Conservation (phyloP, 202 grass and related monocot species). For the Bolboschoenoplectus hybrid region DNA sequence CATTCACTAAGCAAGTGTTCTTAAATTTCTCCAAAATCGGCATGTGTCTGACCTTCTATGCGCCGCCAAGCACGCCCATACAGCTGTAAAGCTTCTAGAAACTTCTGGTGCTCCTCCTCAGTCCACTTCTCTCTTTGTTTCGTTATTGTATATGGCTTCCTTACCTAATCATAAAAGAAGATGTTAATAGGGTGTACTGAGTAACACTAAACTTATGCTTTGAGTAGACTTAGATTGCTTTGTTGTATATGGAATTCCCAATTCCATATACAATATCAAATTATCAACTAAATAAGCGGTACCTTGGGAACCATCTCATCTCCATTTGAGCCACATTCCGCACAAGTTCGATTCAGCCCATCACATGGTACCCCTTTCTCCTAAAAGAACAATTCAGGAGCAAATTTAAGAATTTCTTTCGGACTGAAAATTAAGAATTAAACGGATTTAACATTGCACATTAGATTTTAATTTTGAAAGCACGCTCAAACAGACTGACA, state of each 20-base stretch:
- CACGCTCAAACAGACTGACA: slow-evolving; percentile 23
- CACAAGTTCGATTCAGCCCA: slow-evolving; percentile 13
- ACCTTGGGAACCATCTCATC: slow-evolving; percentile 30
- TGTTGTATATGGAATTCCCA: slow-evolving; percentile 16
- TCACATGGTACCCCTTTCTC: slow-evolving; percentile 28
- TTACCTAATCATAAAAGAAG: slow-evolving; percentile 41
- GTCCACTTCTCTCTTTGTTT: slow-evolving; percentile 84
- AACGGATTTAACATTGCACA: background rate
- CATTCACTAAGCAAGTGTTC: background rate
- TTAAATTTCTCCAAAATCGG: slow-evolving; percentile 17
- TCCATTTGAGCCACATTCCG: background rate
- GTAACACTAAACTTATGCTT: background rate
- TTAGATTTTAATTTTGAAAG: background rate
- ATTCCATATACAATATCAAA: slow-evolving; percentile 51
- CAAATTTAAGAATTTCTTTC: slow-evolving; percentile 43
- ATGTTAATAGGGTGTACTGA: background rate
- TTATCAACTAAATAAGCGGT: slow-evolving; percentile 19
- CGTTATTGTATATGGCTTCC: slow-evolving; percentile 70
- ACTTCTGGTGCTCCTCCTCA: slow-evolving; percentile 64
- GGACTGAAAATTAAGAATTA: slow-evolving; percentile 11
- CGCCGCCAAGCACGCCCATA: slow-evolving; percentile 84
- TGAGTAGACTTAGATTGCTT: slow-evolving; percentile 9
- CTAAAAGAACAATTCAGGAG: slow-evolving; percentile 33
- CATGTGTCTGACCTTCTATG: slow-evolving; percentile 62
- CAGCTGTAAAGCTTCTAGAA: slow-evolving; percentile 66